Evolutionary conservation across 495 filamentous ascomycete genomes (phyloP).

Genomic region (Melanomma pulvis-pyrius): DNA sequence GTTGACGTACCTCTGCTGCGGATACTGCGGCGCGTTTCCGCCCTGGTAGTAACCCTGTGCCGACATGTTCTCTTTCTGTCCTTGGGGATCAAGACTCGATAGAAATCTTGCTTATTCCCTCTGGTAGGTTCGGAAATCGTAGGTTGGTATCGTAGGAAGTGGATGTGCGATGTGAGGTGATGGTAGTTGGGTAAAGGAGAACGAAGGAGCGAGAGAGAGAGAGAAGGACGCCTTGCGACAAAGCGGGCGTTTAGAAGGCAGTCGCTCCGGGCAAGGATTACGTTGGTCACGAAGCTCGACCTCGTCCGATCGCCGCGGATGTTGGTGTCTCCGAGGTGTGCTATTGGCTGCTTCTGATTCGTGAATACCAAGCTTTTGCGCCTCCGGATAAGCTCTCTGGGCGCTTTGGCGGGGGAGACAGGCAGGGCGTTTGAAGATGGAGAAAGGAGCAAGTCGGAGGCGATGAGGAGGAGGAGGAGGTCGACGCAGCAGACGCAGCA

Average conservation of each 20-base stretch:
- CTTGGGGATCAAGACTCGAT: too few species aligned
- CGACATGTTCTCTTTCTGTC: slow-evolving; percentile 25
- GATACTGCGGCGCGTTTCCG: slow-evolving; percentile 42
- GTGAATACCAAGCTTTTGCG: background rate
- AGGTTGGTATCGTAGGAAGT: background rate
- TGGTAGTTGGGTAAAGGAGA: background rate
- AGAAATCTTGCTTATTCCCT: too few species aligned
- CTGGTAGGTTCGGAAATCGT: background rate
- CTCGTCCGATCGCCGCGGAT: too few species aligned
- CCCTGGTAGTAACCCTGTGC: slow-evolving; percentile 31
- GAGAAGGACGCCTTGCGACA: background rate
- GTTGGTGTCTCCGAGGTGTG: too few species aligned
- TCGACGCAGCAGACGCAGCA: background rate
- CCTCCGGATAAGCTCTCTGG: background rate
- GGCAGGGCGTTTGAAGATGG: too few species aligned
- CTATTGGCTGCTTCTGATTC: too few species aligned
- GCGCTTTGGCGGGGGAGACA: background rate
- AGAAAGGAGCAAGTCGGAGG: background rate
- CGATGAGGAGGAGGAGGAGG: too few species aligned
- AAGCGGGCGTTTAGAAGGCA: background rate
- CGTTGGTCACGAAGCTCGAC: background rate
- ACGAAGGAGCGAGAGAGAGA: background rate
- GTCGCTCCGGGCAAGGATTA: background rate
- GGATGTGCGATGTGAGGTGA: background rate
- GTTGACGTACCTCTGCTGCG: slow-evolving; percentile 44